phyloP scores from a whole-genome alignment of 805 yeast genomes.

The Candida pini region DNA sequence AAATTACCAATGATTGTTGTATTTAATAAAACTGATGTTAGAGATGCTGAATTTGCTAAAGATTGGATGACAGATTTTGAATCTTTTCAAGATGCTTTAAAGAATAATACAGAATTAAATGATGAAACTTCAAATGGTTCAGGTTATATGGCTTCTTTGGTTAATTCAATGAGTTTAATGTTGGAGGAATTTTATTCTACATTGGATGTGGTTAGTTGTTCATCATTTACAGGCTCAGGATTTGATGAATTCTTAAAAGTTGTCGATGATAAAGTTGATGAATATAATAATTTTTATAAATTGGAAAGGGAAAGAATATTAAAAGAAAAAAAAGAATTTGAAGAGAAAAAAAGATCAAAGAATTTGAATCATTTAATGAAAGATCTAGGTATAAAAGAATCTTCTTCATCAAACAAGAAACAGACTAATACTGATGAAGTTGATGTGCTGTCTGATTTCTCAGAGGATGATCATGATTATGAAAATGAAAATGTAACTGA shows the following conservation, averaged over 20 bases:
- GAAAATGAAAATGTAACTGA: constrained; percentile 42
- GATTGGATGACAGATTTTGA: constrained; percentile 99
- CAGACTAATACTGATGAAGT: constrained; percentile 30
- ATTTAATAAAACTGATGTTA: constrained; percentile 89
- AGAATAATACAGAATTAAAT: constrained; percentile 59
- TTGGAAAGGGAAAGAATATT: constrained; percentile 81
- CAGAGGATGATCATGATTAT: constrained; percentile 38
- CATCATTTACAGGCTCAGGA: constrained; percentile 90
- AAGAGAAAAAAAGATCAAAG: constrained; percentile 63
- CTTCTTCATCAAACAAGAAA: constrained; percentile 18
- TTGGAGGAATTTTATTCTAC: constrained; percentile 93
- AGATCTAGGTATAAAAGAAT: constrained; percentile 67
- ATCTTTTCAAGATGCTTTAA: constrained; percentile 74
- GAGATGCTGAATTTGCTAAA: constrained; percentile 78
- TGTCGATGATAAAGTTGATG: constrained; percentile 82
- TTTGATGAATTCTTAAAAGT: constrained; percentile 85
- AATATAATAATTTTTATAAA: constrained; percentile 76
- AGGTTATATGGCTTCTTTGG: constrained; percentile 91
- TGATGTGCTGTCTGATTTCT: constrained; percentile 47
- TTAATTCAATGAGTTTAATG: constrained; percentile 93
- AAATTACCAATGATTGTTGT: constrained; percentile 95
- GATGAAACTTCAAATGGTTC: constrained; percentile 57
- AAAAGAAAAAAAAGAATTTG: constrained; percentile 71
- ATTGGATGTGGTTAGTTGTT: constrained; percentile 86
- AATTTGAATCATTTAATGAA: constrained; percentile 72